A percentile compares a stretch with the other conserved stretches of the same genome.
phyloP scores from a whole-genome alignment of 148 eudicot genomes.

The Camellia granthamiana region DNA sequence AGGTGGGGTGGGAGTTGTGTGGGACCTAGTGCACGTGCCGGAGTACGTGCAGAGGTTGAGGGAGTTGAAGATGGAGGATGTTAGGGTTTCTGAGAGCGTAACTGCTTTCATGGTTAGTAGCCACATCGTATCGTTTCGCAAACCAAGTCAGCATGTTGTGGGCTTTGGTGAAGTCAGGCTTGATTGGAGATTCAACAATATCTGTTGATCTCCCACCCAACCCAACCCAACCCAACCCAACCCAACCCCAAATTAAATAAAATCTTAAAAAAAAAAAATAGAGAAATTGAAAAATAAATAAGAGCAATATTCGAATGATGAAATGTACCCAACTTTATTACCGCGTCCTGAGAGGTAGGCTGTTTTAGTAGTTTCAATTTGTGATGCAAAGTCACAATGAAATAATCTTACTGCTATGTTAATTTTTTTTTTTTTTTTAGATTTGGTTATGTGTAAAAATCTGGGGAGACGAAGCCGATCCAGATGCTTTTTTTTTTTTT shows the following conservation, averaged over 20 bases:
- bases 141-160: constrained; percentile 57
- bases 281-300: too few species aligned
- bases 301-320: too few species aligned
- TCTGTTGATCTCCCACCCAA: background rate
- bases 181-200: constrained; percentile 67
- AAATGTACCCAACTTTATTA: too few species aligned
- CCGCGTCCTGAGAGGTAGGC: too few species aligned
- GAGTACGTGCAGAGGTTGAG: constrained; percentile 76
- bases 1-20: constrained; percentile 85
- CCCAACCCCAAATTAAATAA: background rate
- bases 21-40: constrained; percentile 85
- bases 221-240: too few species aligned
- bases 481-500: constrained; percentile 1
- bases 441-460: background rate
- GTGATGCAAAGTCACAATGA: too few species aligned
- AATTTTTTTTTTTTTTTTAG: background rate
- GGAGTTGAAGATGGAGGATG: constrained; percentile 79
- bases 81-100: constrained; percentile 74
- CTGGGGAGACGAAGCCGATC: constrained; percentile 30
- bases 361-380: too few species aligned
- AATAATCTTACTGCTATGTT: too few species aligned
- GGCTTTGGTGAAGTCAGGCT: constrained; percentile 60
- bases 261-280: background rate
- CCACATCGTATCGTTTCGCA: constrained; percentile 74
- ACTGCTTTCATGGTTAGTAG: constrained; percentile 85